phyloP scores from a whole-genome alignment of 2,329 filamentous ascomycete genomes.

The Fusarium dlaminii region DNA sequence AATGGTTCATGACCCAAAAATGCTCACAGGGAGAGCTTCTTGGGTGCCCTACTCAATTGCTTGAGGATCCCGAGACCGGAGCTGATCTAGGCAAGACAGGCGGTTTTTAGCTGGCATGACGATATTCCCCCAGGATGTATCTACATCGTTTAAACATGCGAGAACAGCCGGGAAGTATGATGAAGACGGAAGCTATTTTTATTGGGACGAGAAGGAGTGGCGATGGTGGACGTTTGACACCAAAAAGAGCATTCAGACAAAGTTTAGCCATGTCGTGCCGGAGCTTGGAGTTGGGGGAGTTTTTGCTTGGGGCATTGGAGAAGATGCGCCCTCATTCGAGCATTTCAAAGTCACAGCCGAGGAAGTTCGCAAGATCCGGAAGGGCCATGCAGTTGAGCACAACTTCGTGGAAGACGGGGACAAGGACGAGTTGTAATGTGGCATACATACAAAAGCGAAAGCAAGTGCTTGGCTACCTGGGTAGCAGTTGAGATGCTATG shows the following conservation, averaged over 20 bases:
- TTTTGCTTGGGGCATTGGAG: constrained; percentile 79
- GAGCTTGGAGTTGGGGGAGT: constrained; percentile 70
- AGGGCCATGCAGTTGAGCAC: neutral
- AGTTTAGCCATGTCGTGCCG: constrained; percentile 69
- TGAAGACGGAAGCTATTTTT: constrained; percentile 74
- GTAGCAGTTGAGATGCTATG: neutral
- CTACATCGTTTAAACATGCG: constrained; percentile 67
- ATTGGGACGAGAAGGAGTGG: constrained; percentile 66
- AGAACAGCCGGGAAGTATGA: constrained; percentile 58
- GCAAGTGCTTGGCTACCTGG: neutral
- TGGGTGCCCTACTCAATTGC: constrained; percentile 63
- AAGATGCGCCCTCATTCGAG: constrained; percentile 64
- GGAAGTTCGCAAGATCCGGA: constrained; percentile 30
- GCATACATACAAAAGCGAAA: neutral
- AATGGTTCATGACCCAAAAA: constrained; percentile 66
- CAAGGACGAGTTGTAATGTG: constrained; percentile 45
- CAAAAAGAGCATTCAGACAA: constrained; percentile 65
- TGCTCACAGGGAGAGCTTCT: constrained; percentile 55
- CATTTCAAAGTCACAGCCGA: constrained; percentile 51
- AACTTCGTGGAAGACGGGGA: neutral
- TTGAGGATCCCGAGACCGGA: constrained; percentile 68
- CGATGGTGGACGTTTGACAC: constrained; percentile 83
- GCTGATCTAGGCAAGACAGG: constrained; percentile 66
- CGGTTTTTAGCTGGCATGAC: constrained; percentile 70
- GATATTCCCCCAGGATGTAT: constrained; percentile 63